These are phyloP conservation scores for Aspergillus carbonarius DNA, from an alignment of 2,329 filamentous ascomycete species.

Conservation along the genomic window DNA sequence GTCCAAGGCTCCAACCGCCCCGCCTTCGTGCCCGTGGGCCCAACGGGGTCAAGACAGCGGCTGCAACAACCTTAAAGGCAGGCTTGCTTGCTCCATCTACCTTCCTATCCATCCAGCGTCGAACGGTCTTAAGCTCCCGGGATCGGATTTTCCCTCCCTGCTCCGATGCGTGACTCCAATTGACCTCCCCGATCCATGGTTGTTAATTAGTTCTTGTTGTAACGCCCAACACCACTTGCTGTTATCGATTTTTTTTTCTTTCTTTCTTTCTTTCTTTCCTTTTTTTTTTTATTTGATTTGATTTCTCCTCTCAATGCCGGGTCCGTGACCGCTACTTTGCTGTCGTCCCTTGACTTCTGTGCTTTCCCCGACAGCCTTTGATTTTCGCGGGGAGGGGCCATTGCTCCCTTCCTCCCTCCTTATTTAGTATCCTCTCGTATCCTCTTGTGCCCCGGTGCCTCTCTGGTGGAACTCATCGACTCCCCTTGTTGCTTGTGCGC, in stretches of 20 bases:
- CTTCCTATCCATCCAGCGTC: conserved; percentile 3
- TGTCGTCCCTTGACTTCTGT: conserved; percentile 7
- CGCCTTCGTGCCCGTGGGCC: conserved; percentile 25
- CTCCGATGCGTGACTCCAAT: conserved; percentile 7
- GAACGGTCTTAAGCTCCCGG: background rate
- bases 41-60: conserved; percentile 25
- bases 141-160: conserved; percentile 4
- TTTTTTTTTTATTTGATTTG: background rate
- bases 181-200: conserved; percentile 13
- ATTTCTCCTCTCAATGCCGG: background rate
- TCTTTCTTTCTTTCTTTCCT: too few species aligned
- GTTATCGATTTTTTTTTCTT: conserved; percentile 4
- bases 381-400: conserved; percentile 10
- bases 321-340: conserved; percentile 23
- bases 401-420: background rate
- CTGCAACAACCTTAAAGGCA: conserved; percentile 26
- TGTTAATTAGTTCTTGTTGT: background rate
- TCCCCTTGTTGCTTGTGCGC: background rate
- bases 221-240: conserved; percentile 1
- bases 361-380: conserved; percentile 1
- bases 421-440: background rate
- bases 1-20: conserved; percentile 16
- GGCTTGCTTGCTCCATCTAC: conserved; percentile 7
- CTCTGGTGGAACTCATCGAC: background rate
- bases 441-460: conserved; percentile 1